Conservation (phyloP, 345 rosid species). For the Fremontodendron californicum region DNA sequence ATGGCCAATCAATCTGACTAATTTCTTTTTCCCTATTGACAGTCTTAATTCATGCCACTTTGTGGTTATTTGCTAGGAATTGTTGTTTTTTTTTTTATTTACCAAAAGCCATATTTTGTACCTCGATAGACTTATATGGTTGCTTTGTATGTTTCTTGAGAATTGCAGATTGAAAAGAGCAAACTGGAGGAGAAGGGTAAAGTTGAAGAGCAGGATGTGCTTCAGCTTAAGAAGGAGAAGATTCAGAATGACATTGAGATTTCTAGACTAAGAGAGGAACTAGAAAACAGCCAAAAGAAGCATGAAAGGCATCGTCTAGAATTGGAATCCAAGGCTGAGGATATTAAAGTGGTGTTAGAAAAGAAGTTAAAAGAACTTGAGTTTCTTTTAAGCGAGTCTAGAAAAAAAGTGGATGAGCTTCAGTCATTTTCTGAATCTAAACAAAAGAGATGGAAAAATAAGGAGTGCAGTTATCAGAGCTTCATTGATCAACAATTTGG, state of each 20-base stretch:
- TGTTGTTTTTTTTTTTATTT: neutral
- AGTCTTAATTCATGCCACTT: neutral
- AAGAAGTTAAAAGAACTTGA: conserved; percentile 63
- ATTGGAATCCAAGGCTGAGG: conserved; percentile 49
- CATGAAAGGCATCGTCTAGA: conserved; percentile 54
- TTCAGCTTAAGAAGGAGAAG: conserved; percentile 54
- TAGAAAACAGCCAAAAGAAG: conserved; percentile 42
- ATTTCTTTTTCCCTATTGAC: neutral
- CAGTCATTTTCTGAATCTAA: conserved; percentile 65
- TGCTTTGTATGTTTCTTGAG: conserved; percentile 13
- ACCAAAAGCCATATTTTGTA: neutral
- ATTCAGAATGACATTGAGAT: conserved; percentile 52
- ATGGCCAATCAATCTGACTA: neutral
- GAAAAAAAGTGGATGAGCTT: conserved; percentile 65
- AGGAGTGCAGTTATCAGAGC: conserved; percentile 50
- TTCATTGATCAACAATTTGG: conserved; percentile 52
- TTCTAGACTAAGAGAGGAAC: conserved; percentile 54
- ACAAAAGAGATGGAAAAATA: conserved; percentile 66
- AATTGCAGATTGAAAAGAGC: conserved; percentile 62
- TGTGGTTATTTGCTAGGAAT: neutral
- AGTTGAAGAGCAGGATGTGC: conserved; percentile 54
- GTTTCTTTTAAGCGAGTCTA: conserved; percentile 42
- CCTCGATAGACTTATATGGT: neutral
- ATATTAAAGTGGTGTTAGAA: conserved; percentile 48
- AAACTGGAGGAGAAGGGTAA: conserved; percentile 67